Evolutionary conservation across 2,329 filamentous ascomycete species (phyloP).

Genomic region (Talaromyces sp.): DNA sequence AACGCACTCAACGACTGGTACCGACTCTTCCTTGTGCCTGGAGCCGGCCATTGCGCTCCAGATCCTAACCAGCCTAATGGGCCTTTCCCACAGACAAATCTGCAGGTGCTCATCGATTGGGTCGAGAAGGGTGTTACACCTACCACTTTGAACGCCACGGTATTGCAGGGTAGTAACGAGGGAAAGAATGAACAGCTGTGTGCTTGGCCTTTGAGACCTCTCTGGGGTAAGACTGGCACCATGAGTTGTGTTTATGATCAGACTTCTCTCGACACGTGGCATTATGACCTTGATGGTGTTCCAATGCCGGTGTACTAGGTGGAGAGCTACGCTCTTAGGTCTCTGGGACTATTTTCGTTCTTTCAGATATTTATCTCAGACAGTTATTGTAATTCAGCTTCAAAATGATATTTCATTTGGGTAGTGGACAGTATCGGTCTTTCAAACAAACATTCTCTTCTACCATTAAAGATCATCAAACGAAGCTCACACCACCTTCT

Average conservation of each 20-base stretch:
- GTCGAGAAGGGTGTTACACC: conserved; percentile 51
- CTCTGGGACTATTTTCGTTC: neutral
- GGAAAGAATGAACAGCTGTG: conserved; percentile 36
- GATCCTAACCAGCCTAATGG: conserved; percentile 44
- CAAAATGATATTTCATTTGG: neutral
- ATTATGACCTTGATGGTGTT: conserved; percentile 39
- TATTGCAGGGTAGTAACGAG: conserved; percentile 35
- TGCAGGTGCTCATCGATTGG: conserved; percentile 51
- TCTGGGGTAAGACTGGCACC: conserved; percentile 31
- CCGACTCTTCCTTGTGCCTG: conserved; percentile 54
- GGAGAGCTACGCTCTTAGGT: neutral
- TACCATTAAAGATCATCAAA: neutral
- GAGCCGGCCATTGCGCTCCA: conserved; percentile 51
- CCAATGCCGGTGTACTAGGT: conserved; percentile 39
- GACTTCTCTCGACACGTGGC: conserved; percentile 40
- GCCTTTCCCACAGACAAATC: conserved; percentile 46
- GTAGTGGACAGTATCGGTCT: neutral
- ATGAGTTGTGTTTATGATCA: conserved; percentile 39
- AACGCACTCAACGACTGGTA: conserved; percentile 52
- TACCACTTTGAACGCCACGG: conserved; percentile 30
- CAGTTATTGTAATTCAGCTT: neutral
- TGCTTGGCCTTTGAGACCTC: conserved; percentile 33
- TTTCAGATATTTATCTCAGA: neutral
- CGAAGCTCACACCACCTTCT: neutral
- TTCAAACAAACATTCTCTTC: neutral